A percentile compares a stretch with the other conserved stretches of the same genome.
Evolutionary conservation across 768 basidiomycete species (phyloP).

Genomic region (Mycena sanguinolenta): DNA sequence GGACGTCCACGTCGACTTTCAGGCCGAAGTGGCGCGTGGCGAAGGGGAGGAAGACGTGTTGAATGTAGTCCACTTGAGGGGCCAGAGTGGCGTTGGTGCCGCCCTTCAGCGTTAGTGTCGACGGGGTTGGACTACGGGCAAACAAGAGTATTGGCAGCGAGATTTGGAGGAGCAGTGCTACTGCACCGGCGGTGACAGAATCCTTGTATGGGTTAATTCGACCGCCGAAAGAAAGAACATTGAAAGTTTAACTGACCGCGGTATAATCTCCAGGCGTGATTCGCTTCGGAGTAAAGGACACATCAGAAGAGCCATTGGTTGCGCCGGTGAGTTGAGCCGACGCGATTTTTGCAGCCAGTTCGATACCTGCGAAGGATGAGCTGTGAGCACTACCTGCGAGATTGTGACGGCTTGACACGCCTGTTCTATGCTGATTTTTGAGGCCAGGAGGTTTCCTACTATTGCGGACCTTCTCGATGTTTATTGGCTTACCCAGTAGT

Average conservation of each 20-base stretch:
- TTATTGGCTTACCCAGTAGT: conserved; percentile 66
- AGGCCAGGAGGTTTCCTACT: conserved; percentile 74
- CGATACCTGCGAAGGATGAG: conserved; percentile 60
- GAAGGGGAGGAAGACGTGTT: conserved; percentile 78
- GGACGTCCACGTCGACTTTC: conserved; percentile 59
- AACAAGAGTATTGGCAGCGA: conserved; percentile 79
- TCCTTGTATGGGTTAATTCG: conserved; percentile 34
- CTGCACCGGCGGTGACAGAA: conserved; percentile 77
- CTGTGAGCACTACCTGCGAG: background rate
- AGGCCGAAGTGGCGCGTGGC: conserved; percentile 68
- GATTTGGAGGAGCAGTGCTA: conserved; percentile 78
- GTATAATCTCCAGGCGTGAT: conserved; percentile 56
- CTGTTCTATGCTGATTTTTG: conserved; percentile 80
- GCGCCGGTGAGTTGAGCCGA: conserved; percentile 68
- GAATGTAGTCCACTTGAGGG: conserved; percentile 83
- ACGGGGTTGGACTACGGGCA: conserved; percentile 49
- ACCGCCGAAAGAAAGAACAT: background rate
- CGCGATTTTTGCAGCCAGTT: conserved; percentile 74
- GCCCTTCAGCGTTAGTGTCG: conserved; percentile 69
- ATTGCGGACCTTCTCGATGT: conserved; percentile 57
- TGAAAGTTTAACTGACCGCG: conserved; percentile 38
- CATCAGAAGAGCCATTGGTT: conserved; percentile 61
- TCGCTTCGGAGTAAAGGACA: conserved; percentile 70
- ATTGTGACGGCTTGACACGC: conserved; percentile 47
- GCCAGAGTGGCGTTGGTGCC: conserved; percentile 81